Percentiles rank a stretch among this genome's conserved stretches.
Conservation (phyloP, 768 basidiomycete species). For the Lentinula sp. region DNA sequence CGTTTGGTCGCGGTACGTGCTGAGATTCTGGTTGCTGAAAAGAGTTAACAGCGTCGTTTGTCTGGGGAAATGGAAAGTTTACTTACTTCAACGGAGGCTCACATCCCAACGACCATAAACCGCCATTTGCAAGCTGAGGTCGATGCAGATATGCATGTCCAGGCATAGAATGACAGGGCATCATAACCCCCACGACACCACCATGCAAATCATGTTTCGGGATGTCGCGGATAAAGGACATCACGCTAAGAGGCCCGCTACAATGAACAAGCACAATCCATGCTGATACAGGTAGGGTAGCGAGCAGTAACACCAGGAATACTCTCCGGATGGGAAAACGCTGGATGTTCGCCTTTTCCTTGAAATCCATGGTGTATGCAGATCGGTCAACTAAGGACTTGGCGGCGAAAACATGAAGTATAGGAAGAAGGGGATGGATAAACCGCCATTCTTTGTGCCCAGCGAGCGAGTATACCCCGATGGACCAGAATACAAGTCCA, state of each 20-base stretch:
- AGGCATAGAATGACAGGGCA: conserved; percentile 97
- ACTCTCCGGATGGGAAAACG: conserved; percentile 24
- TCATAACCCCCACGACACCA: conserved; percentile 67
- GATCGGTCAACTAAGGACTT: conserved; percentile 57
- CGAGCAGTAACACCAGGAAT: conserved; percentile 38
- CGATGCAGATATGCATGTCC: conserved; percentile 86
- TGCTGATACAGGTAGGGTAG: conserved; percentile 54
- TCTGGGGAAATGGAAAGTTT: conserved; percentile 7
- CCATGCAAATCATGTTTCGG: conserved; percentile 37
- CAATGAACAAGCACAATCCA: conserved; percentile 77
- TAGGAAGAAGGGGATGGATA: conserved; percentile 83
- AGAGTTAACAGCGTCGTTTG: conserved; percentile 6
- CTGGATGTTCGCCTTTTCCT: conserved; percentile 1
- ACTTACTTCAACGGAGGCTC: conserved; percentile 85
- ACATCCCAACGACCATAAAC: conserved; percentile 84
- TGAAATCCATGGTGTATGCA: conserved; percentile 3
- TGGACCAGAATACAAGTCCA: conserved; percentile 51
- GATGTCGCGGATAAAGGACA: conserved; percentile 58
- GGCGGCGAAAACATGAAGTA: conserved; percentile 75
- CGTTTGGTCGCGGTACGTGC: conserved; percentile 73
- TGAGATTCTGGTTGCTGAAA: conserved; percentile 41
- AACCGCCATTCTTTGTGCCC: conserved; percentile 99
- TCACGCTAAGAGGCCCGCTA: conserved; percentile 70
- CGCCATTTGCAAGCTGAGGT: conserved; percentile 48
- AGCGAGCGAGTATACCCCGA: conserved; percentile 66